These are phyloP conservation scores for Backusella tuberculispora DNA, from an alignment of 192 early-diverging fungal genomes.

Conservation along the genomic window DNA sequence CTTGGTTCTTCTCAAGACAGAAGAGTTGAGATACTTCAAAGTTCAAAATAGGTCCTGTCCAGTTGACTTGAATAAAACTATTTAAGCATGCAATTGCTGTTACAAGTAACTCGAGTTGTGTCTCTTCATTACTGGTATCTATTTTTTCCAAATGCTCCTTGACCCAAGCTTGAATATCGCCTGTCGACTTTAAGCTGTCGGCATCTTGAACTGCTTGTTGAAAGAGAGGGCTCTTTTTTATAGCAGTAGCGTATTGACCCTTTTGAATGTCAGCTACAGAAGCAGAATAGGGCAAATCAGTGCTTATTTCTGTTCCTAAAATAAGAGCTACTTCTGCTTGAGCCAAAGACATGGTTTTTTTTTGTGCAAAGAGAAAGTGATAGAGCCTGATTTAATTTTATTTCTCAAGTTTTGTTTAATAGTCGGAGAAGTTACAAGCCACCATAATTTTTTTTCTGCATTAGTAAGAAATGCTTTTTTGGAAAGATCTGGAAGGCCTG, in stretches of 20 bases:
- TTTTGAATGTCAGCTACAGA: slow-evolving; percentile 2
- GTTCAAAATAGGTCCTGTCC: slow-evolving; percentile 83
- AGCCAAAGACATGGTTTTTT: slow-evolving; percentile 1
- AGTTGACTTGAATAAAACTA: slow-evolving; percentile 83
- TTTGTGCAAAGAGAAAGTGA: not conserved
- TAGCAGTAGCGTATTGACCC: slow-evolving; percentile 2
- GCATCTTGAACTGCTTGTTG: not conserved
- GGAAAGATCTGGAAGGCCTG: slow-evolving; percentile 9
- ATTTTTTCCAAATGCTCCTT: not conserved
- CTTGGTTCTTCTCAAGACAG: slow-evolving; percentile 45
- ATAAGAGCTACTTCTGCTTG: slow-evolving; percentile 12
- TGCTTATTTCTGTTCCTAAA: not conserved
- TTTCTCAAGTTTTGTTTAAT: not conserved
- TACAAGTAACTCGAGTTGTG: slow-evolving; percentile 46
- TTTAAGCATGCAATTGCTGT: slow-evolving; percentile 76
- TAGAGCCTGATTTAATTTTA: not conserved
- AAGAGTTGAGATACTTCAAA: slow-evolving; percentile 64
- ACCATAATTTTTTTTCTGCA: slow-evolving; percentile 12
- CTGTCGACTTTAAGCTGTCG: not conserved
- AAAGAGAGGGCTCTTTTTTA: slow-evolving; percentile 13
- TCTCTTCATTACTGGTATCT: not conserved
- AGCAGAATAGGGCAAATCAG: not conserved
- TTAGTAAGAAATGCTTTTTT: slow-evolving; percentile 8
- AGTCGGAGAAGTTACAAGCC: not conserved
- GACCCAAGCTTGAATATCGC: slow-evolving; percentile 14